These are phyloP conservation scores for Hyphodiscus hymeniophilus DNA, from an alignment of 495 filamentous ascomycete species.

Conservation along the genomic window DNA sequence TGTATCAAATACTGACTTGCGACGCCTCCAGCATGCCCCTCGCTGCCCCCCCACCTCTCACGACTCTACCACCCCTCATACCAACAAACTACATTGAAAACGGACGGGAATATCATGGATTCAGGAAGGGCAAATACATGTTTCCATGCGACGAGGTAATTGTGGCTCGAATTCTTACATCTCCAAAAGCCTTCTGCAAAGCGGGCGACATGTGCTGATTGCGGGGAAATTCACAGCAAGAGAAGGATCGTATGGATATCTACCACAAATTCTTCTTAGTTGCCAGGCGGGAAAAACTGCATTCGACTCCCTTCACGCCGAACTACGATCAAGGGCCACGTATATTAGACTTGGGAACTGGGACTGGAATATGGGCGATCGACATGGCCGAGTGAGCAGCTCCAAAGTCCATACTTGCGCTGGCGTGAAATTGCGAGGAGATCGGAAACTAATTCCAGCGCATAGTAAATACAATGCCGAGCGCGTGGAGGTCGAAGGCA, in stretches of 20 bases:
- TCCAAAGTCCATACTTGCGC: neutral
- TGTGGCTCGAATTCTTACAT: neutral
- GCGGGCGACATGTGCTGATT: conserved; percentile 5
- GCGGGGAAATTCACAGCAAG: conserved; percentile 32
- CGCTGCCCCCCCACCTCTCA: conserved; percentile 5
- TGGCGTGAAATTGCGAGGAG: neutral
- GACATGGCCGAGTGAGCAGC: conserved; percentile 69
- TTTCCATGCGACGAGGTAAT: conserved; percentile 25
- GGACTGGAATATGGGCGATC: conserved; percentile 88
- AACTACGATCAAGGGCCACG: conserved; percentile 31
- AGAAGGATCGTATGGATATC: conserved; percentile 71
- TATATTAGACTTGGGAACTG: conserved; percentile 78
- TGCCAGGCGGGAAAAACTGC: conserved; percentile 50
- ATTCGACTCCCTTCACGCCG: conserved; percentile 46
- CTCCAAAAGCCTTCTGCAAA: neutral
- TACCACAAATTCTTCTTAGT: conserved; percentile 68
- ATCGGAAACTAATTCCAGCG: neutral
- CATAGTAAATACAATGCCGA: conserved; percentile 48
- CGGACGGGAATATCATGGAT: conserved; percentile 19
- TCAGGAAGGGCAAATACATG: conserved; percentile 20
- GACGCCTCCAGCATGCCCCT: conserved; percentile 12
- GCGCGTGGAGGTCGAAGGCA: conserved; percentile 58
- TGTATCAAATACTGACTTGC: conserved; percentile 10
- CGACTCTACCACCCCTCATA: neutral
- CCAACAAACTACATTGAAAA: conserved; percentile 19